Evolutionary conservation across 306 rosid species (phyloP).

Genomic region (Quercus variabilis): DNA sequence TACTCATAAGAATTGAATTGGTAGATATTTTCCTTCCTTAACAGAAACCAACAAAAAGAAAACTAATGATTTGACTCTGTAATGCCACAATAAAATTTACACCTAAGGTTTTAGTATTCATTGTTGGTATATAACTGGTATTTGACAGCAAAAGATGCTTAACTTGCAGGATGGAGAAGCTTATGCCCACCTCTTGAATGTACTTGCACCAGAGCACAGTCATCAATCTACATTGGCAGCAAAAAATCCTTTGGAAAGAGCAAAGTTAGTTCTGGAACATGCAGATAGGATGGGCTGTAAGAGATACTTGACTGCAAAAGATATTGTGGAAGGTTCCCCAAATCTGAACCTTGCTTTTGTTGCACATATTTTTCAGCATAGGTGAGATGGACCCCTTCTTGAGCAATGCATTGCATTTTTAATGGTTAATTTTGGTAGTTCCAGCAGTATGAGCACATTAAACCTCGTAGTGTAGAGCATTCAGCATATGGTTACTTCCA

Average conservation of each 20-base stretch:
- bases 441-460: background rate
- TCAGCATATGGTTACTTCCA: background rate
- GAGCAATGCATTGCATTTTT: background rate
- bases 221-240: constrained; percentile 67
- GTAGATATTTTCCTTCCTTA: background rate
- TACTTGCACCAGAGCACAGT: constrained; percentile 91
- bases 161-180: constrained; percentile 86
- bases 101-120: background rate
- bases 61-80: background rate
- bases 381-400: constrained; percentile 50
- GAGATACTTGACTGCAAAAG: constrained; percentile 87
- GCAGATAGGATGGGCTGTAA: constrained; percentile 97
- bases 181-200: constrained; percentile 84
- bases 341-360: constrained; percentile 97
- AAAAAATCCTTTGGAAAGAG: constrained; percentile 72
- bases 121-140: background rate
- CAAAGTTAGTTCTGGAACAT: constrained; percentile 87
- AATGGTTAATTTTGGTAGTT: background rate
- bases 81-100: background rate
- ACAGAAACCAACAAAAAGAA: background rate
- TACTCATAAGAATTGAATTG: background rate
- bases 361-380: constrained; percentile 91
- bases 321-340: constrained; percentile 96
- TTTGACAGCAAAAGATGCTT: constrained; percentile 20
- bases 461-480: background rate